Evolutionary conservation across 768 basidiomycete species (phyloP), one percentile per base, ranked within the genome.

Genomic region (Clitopilus hobsonii): DNA sequence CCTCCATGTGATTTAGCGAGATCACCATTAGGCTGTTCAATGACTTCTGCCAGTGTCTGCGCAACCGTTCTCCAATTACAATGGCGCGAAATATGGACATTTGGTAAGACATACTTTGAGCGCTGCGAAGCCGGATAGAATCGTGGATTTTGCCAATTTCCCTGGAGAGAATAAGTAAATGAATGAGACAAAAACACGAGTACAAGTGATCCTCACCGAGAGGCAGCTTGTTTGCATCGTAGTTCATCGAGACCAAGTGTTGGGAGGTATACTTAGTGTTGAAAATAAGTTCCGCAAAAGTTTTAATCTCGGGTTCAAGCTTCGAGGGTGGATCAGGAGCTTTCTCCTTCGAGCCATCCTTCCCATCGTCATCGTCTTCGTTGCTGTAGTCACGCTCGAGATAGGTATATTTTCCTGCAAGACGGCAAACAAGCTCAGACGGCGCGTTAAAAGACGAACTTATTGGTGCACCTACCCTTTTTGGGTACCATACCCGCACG

Each of bases 171-270:
- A 23, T 59, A 11, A 58, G 30, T n/a, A 50, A 14, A 60, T 6
- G 47, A n/a, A n/a, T 14, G 5, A 11, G 51, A 6, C 49, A 51
- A 18, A 24, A 28, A 18, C 14, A 11, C 5, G 28, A 5, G 38
- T 7, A 50, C 2, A n/a, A n/a, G n/a, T n/a, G 8, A 16, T 11
- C 47, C 58, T 45, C 63, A 75, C 83, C 84, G 16, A 85, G 75
- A 14, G 84, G 84, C 22, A 85, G 73, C 60, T 85, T 85, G 60
- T 78, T 78, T 3, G 83, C 84, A 61, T 85, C 84, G 57, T 85
- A 85, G 58, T 85, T 84, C 81, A 85, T 83, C 5, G 80, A 79
- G 14, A 80, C 78, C 61, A 85, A 65, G 38, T 75, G 73, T 0
- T 80, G 81, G 49, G 80, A 74, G 22, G 84, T 79, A 56, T 50